Evolutionary conservation across 352 stramenopile species (phyloP).

Genomic region (Globisporangium nunn): DNA sequence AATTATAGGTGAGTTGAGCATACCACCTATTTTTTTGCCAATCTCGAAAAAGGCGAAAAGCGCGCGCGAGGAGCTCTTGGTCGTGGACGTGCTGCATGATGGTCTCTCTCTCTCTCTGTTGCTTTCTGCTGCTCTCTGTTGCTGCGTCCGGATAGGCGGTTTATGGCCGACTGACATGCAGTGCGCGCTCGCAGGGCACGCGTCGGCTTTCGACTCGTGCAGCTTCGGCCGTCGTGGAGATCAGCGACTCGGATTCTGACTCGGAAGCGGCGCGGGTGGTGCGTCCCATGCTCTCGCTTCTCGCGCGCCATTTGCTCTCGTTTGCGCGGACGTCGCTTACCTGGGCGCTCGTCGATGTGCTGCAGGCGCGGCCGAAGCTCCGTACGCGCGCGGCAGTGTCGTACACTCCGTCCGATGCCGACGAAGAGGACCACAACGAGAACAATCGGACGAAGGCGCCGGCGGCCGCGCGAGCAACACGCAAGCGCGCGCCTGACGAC

Average conservation of each 20-base stretch:
- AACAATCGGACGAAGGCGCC: conserved; percentile 1
- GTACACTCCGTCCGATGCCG: conserved; percentile 16
- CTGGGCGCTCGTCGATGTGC: no score
- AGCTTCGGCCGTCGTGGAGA: conserved; percentile 9
- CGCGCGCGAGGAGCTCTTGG: no score
- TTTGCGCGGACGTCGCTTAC: background rate
- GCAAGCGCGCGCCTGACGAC: conserved; percentile 24
- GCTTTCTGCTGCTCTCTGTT: background rate
- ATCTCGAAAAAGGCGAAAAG: background rate
- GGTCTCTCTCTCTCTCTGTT: background rate
- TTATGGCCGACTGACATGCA: no score
- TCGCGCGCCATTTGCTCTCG: background rate
- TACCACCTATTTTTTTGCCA: no score
- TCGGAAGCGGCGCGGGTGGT: conserved; percentile 1
- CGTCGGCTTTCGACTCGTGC: conserved; percentile 3
- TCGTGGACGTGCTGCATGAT: background rate
- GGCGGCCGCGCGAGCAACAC: conserved; percentile 8
- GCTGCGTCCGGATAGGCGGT: background rate
- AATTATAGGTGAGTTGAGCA: no score
- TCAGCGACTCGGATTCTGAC: conserved; percentile 16
- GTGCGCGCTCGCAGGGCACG: conserved; percentile 1
- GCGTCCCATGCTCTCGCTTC: background rate
- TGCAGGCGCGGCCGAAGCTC: conserved; percentile 21
- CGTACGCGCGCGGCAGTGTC: conserved; percentile 10
- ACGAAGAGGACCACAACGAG: conserved; percentile 33